Conservation (phyloP, 257 asterid genomes). For the Nicotiana benthamiana region DNA sequence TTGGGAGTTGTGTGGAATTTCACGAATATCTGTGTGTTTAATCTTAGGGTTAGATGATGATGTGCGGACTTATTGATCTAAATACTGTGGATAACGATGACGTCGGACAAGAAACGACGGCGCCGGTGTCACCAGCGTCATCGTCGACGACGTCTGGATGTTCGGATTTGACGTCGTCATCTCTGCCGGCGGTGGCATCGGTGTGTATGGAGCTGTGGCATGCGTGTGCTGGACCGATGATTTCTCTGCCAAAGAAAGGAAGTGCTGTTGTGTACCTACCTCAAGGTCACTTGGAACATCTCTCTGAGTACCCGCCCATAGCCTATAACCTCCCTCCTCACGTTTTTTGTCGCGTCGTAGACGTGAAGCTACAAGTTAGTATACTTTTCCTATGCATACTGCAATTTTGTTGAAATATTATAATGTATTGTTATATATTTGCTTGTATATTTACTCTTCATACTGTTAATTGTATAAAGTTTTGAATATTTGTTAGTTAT, state of each 20-base stretch:
- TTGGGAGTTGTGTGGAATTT: background rate
- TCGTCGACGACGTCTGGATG: conserved; percentile 24
- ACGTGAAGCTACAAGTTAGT: conserved; percentile 81
- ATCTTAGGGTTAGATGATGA: conserved; percentile 41
- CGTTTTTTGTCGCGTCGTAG: conserved; percentile 84
- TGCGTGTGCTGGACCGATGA: conserved; percentile 97
- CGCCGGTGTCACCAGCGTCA: conserved; percentile 3
- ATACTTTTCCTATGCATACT: background rate
- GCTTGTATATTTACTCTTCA: background rate
- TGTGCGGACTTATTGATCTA: conserved; percentile 65
- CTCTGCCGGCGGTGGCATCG: conserved; percentile 29
- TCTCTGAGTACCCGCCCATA: conserved; percentile 45
- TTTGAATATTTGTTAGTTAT: background rate
- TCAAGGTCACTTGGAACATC: conserved; percentile 83
- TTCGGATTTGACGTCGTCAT: conserved; percentile 24
- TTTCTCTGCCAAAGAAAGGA: conserved; percentile 85
- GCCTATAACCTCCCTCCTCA: conserved; percentile 68
- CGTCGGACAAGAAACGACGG: conserved; percentile 5
- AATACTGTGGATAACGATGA: conserved; percentile 54
- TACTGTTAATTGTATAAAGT: background rate
- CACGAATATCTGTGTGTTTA: background rate
- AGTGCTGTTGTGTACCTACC: conserved; percentile 78
- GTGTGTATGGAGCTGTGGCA: conserved; percentile 98
- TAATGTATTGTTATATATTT: background rate
- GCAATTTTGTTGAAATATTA: background rate